Percentiles rank a stretch among this genome's conserved stretches.
Evolutionary conservation across 176 grass and related monocot species (phyloP).

Genomic region (Neostapfia colusana): DNA sequence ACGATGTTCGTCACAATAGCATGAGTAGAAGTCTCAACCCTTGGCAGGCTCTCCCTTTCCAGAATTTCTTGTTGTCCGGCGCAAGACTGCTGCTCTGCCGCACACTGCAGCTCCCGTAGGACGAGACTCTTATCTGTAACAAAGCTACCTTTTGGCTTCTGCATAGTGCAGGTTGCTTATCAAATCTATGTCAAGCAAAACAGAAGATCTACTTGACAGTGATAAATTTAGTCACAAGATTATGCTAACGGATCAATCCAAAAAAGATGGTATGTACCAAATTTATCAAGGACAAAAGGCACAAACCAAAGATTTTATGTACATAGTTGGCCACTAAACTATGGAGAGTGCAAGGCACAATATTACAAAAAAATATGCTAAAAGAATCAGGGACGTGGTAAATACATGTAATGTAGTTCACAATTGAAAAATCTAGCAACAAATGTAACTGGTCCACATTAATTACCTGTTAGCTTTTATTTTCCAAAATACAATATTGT

Average conservation of each 20-base stretch:
- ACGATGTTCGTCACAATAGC: conserved; percentile 70
- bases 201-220: background rate
- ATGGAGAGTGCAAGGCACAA: background rate
- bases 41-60: conserved; percentile 51
- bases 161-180: conserved; percentile 33
- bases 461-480: background rate
- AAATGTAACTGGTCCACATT: background rate
- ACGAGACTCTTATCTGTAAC: conserved; percentile 53
- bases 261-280: conserved; percentile 4
- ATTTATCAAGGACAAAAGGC: background rate
- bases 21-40: conserved; percentile 50
- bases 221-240: conserved; percentile 14
- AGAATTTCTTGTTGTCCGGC: conserved; percentile 62
- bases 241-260: background rate
- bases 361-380: background rate
- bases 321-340: background rate
- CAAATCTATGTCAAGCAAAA: conserved; percentile 2
- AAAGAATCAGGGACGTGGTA: background rate
- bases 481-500: background rate
- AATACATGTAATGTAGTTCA: background rate
- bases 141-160: conserved; percentile 67
- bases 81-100: conserved; percentile 47
- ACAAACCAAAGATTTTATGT: background rate
- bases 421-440: background rate
- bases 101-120: conserved; percentile 46